Base-by-base conservation (phyloP, 805 yeast species). In the Ogataea dorogensis region DNA sequence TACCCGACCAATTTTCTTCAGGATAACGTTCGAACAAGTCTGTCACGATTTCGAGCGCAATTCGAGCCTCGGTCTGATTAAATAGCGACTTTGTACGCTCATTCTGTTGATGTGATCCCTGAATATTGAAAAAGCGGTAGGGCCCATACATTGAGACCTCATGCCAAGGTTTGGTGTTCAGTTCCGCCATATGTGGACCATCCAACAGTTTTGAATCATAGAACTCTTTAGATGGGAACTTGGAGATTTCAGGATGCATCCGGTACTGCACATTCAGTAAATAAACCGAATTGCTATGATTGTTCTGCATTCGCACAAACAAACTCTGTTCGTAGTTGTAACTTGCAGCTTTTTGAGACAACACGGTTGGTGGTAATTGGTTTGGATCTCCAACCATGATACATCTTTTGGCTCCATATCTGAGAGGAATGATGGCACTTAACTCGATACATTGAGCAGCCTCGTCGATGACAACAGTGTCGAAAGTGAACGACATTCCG, bases 341-440 rank as follows among this genome's bases (percentile, higher is more conserved):
- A 4, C 75, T 67, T 1, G 94, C 81, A 1, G 98, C 98, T 10
- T 78, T 81, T 49, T 84, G 88, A 0, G 97, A 91, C 13, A 93
- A 63, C 8, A 91, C 98, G 0, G 98, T 91, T 0, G 98, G 98
- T 0, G 98, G 98, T 44, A 93, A 71, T 64, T 93, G 98, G 57
- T 93, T 89, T 2, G 98, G 98, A 65, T 93, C 98, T 58, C 98
- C 98, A 29, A 93, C 98, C 95, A 93, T 84, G 31, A 93, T 82
- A 64, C 98, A 91, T 37, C 79, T 77, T 42, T 73, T 79, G 51
- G 94, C 85, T 2, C 98, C 98, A 58, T 89, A 93, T 53, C 95
- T 70, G 46, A 93, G 66, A 0, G 98, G 98, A 50, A 91, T 91
- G 17, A 93, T 73, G 0, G 95, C 85, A 6, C 96, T 86, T 22